Evolutionary conservation across 345 rosid species (phyloP).

Genomic region (Cardiospermum halicacabum): DNA sequence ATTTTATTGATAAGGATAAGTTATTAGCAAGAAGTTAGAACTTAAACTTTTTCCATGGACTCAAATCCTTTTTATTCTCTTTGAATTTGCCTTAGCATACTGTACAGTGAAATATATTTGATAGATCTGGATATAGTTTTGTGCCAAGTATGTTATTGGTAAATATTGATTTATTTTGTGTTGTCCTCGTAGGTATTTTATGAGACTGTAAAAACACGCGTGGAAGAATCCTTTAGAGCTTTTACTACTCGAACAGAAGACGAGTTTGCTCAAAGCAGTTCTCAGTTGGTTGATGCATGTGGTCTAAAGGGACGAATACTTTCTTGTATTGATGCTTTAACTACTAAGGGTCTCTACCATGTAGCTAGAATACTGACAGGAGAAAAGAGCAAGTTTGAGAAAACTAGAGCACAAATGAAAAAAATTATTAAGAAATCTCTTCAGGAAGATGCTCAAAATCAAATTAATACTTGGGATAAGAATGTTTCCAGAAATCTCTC

Average conservation of each 20-base stretch:
- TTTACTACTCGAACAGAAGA: constrained; percentile 21
- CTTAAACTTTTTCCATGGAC: neutral
- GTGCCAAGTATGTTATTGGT: neutral
- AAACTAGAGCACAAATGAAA: constrained; percentile 56
- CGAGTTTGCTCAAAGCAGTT: constrained; percentile 16
- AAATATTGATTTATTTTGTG: neutral
- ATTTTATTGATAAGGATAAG: neutral
- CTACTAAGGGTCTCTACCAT: constrained; percentile 56
- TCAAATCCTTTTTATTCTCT: neutral
- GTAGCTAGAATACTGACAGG: constrained; percentile 45
- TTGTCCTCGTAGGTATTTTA: constrained; percentile 51
- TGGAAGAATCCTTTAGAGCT: constrained; percentile 60
- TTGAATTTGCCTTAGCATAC: neutral
- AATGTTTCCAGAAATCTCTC: constrained; percentile 33
- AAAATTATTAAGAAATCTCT: constrained; percentile 44
- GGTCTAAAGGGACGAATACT: constrained; percentile 30
- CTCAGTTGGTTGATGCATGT: constrained; percentile 20
- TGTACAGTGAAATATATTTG: neutral
- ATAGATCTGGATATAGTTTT: neutral
- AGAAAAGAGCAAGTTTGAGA: constrained; percentile 40
- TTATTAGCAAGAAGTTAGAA: no score
- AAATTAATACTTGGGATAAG: constrained; percentile 18
- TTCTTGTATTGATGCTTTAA: constrained; percentile 47
- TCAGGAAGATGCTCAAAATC: constrained; percentile 16
- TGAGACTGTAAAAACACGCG: constrained; percentile 46